Conservation (phyloP, 495 filamentous ascomycete genomes). For the Neurospora sp. region DNA sequence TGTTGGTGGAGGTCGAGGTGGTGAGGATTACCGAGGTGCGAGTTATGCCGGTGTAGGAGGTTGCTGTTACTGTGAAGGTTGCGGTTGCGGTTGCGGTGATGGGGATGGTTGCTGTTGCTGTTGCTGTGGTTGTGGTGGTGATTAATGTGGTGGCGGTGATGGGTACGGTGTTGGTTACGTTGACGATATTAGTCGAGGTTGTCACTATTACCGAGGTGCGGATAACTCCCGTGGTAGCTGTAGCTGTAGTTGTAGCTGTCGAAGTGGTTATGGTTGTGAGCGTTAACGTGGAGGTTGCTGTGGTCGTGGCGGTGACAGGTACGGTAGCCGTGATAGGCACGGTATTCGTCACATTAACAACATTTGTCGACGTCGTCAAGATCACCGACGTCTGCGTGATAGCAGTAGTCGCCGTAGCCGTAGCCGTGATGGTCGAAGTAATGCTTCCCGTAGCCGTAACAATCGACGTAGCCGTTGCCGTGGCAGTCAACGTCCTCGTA, state of each 20-base stretch:
- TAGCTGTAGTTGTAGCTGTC: background rate
- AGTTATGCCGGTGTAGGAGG: slow-evolving; percentile 4
- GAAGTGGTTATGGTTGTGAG: slow-evolving; percentile 1
- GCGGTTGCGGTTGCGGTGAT: slow-evolving; percentile 2
- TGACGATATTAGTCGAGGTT: background rate
- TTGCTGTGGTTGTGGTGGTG: background rate
- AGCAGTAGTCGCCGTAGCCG: slow-evolving; percentile 12
- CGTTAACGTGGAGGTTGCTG: slow-evolving; percentile 1
- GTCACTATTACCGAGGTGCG: background rate
- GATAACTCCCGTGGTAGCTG: background rate
- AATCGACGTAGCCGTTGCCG: background rate
- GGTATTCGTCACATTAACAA: background rate
- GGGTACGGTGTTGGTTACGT: background rate
- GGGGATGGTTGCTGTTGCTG: background rate
- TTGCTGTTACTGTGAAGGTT: background rate
- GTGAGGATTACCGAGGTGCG: background rate
- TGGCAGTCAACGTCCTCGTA: background rate
- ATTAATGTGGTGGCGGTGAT: background rate
- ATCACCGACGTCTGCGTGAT: slow-evolving; percentile 10
- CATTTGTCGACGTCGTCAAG: slow-evolving; percentile 13
- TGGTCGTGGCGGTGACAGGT: background rate
- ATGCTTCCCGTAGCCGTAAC: too few relatives aligned
- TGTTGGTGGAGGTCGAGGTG: slow-evolving; percentile 5
- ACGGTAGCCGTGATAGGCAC: background rate
- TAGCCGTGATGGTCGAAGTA: background rate